These are phyloP conservation scores for Chlamydomonas sphaeroides DNA, from an alignment of 139 green algal species.

Conservation along the genomic window DNA sequence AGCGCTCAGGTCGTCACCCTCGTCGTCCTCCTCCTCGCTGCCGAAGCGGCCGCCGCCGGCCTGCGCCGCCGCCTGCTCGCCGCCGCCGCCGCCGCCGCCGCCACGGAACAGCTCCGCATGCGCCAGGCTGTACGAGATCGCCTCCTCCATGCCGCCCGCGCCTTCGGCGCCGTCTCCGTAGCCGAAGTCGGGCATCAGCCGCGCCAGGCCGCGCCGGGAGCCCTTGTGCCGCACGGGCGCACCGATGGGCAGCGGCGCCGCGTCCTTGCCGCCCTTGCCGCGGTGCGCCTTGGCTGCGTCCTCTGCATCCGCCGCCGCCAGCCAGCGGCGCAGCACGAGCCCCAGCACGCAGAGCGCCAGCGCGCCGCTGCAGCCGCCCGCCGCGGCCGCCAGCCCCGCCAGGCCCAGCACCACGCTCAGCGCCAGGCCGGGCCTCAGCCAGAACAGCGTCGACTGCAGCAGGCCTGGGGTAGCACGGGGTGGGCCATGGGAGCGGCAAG, in stretches of 20 bases:
- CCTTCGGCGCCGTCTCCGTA: neutral
- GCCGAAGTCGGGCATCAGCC: too few relatives aligned
- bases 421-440: slow-evolving; percentile 20
- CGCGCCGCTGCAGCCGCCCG: neutral
- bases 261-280: neutral
- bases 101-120: neutral
- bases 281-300: neutral
- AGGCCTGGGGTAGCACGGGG: neutral
- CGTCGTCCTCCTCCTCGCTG: neutral
- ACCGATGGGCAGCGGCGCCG: neutral
- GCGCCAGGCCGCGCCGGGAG: neutral
- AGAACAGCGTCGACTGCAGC: slow-evolving; percentile 4
- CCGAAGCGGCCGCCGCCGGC: too few relatives aligned
- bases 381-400: neutral
- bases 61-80: neutral
- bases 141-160: slow-evolving; percentile 3
- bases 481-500: too few relatives aligned
- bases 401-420: neutral
- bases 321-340: slow-evolving; percentile 17
- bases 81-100: neutral
- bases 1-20: too few relatives aligned
- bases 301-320: neutral
- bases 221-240: neutral
- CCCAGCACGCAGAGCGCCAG: neutral
- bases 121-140: slow-evolving; percentile 15